Percentiles rank a stretch among this genome's conserved stretches.
phyloP scores from a whole-genome alignment of 208 protist species.

The Endotrypanum monterogeii region DNA sequence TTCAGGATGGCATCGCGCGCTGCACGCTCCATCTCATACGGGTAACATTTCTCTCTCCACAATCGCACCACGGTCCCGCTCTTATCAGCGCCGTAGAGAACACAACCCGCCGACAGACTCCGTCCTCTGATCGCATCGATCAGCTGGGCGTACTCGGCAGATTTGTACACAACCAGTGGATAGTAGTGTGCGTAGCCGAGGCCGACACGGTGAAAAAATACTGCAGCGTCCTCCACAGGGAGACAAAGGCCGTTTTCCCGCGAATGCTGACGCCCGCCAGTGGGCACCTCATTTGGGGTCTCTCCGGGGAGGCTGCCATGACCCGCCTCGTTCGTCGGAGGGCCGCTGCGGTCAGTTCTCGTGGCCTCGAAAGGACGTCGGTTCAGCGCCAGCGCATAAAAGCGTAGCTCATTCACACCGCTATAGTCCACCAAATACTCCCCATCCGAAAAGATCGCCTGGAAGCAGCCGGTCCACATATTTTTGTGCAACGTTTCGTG shows the following conservation, averaged over 20 bases:
- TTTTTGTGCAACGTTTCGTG: conserved; percentile 28
- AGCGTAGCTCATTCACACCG: conserved; percentile 32
- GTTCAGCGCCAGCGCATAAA: conserved; percentile 50
- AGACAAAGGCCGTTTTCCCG: conserved; percentile 30
- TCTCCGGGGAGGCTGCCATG: neutral
- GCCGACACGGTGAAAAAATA: conserved; percentile 30
- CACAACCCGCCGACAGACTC: conserved; percentile 49
- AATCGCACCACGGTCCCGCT: conserved; percentile 41
- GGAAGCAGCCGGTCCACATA: conserved; percentile 50
- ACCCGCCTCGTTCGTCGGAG: neutral
- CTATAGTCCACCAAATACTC: conserved; percentile 57
- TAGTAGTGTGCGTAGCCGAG: conserved; percentile 33
- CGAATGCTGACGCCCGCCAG: conserved; percentile 4
- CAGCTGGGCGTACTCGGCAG: conserved; percentile 26
- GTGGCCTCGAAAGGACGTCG: conserved; percentile 8
- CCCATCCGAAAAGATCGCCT: conserved; percentile 49
- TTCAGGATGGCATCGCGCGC: conserved; percentile 60
- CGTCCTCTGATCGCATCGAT: conserved; percentile 39
- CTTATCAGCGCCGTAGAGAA: conserved; percentile 58
- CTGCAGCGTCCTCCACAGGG: conserved; percentile 23
- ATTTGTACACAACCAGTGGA: conserved; percentile 15
- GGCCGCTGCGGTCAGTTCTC: neutral
- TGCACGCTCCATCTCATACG: conserved; percentile 61
- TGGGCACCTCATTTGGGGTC: neutral
- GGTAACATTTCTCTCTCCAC: conserved; percentile 57